Conservation (phyloP, 768 basidiomycete species). For the Imleria badia region DNA sequence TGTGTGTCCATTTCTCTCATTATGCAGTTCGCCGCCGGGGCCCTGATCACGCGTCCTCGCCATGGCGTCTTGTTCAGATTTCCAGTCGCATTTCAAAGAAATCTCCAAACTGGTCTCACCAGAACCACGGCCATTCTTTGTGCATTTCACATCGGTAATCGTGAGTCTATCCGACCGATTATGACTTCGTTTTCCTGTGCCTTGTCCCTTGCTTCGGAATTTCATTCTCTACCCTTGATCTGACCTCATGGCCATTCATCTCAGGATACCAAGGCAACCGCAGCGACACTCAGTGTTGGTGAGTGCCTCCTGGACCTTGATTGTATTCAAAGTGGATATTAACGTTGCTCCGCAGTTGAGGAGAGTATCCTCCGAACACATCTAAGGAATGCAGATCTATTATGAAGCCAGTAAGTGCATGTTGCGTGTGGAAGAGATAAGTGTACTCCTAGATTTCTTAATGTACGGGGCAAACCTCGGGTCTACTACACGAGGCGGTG, state of each 20-base stretch:
- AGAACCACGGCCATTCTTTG: constrained; percentile 62
- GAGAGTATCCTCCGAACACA: constrained; percentile 73
- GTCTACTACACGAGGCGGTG: neutral
- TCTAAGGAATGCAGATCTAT: constrained; percentile 66
- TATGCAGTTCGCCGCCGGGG: neutral
- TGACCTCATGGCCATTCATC: constrained; percentile 10
- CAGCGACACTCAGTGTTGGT: constrained; percentile 68
- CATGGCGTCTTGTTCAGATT: constrained; percentile 45
- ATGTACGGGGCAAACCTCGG: neutral
- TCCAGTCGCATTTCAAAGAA: constrained; percentile 79
- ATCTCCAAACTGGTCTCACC: constrained; percentile 64
- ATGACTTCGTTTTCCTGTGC: constrained; percentile 4
- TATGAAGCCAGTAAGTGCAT: constrained; percentile 37
- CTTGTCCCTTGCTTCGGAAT: neutral
- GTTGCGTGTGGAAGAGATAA: neutral
- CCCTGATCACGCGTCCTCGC: constrained; percentile 8
- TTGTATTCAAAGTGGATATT: neutral
- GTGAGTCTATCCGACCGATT: constrained; percentile 42
- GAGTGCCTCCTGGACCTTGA: constrained; percentile 23
- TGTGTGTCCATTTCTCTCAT: constrained; percentile 45
- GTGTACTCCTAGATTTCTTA: neutral
- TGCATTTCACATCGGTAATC: constrained; percentile 76
- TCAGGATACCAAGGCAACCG: constrained; percentile 76
- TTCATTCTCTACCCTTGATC: neutral
- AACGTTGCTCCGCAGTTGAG: constrained; percentile 45